Evolutionary conservation across 192 early-diverging fungal species (phyloP), one percentile per base, ranked within the genome.

Genomic region (Podila epicladia): DNA sequence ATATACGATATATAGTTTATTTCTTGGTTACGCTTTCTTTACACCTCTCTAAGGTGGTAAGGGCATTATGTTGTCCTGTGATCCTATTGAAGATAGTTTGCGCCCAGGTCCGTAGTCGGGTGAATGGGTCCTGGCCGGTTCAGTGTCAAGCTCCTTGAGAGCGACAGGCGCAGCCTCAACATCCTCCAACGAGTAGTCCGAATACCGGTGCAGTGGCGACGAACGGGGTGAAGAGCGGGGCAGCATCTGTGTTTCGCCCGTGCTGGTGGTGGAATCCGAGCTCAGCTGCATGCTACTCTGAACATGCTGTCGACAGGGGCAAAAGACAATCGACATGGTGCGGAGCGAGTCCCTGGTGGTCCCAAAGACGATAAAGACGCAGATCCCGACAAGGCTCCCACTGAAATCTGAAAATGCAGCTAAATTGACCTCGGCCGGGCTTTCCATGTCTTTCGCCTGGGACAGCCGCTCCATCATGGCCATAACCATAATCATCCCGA

Each of bases 341-440:
- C 48, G 9, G 35, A 65, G 24, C 0, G 77, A 62, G 12, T 73
- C 71, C 20, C 26, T 50, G 17, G 77, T 80, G 0, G 77, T 73
- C 29, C 77, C 77, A 62, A 73, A 80, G 20, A 73, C 58, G 24
- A 67, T 11, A 49, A 80, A 80, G 9, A 80, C 37, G 3, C 51
- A 58, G 28, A 58, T 67, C 0, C 35, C 76, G 9, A 72, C 20
- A 12, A 79, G 48, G 32, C 65, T 67, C 12, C 76, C 76, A 33
- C 76, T 79, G 20, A 68, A 72, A 24, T 79, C 70, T 11, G 76
- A 72, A 28, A 28, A 49, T 24, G 63, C 31, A 20, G 26, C 37
- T 5, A 67, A 35, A 0, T 67, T n/a, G 53, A 4, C 51, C n/a
- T 64, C 20, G 17, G 6, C 13, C 8, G 45, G 17, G 24, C 66